Evolutionary conservation across 768 basidiomycete genomes (phyloP).

Genomic region (Amanita thiersii): DNA sequence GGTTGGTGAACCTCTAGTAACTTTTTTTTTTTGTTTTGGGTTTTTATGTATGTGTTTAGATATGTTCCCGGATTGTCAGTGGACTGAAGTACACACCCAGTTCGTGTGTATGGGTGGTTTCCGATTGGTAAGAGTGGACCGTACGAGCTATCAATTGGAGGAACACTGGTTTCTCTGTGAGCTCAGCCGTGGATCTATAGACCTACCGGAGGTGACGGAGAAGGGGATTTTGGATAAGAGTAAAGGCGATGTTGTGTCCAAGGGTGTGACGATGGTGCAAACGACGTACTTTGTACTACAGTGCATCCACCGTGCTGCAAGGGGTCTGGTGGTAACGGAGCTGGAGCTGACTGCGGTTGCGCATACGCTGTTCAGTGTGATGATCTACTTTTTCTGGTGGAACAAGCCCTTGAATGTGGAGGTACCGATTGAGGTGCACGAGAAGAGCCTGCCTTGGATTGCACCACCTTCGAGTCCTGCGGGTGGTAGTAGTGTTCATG

Average conservation of each 20-base stretch:
- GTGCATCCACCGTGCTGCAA: conserved; percentile 14
- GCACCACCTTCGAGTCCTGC: too few species aligned
- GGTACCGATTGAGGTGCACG: conserved; percentile 9
- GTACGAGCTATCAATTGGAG: not conserved
- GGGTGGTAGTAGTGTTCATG: too few species aligned
- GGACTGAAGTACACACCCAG: conserved; percentile 2
- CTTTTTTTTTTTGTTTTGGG: not conserved
- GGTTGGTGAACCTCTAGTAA: too few species aligned
- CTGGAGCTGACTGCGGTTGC: conserved; percentile 23
- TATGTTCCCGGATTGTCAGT: not conserved
- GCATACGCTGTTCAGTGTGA: conserved; percentile 17
- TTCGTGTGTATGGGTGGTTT: not conserved
- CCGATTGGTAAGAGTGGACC: not conserved
- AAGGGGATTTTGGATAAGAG: conserved; percentile 19
- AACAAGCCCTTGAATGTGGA: conserved; percentile 24
- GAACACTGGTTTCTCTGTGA: not conserved
- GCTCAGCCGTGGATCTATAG: not conserved
- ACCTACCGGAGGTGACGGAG: conserved; percentile 9
- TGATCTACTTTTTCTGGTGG: conserved; percentile 26
- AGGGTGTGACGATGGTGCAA: conserved; percentile 18
- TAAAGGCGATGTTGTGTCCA: conserved; percentile 19
- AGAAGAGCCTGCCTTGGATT: not conserved
- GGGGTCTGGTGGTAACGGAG: conserved; percentile 18
- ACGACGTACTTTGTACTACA: conserved; percentile 23
- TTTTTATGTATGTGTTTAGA: not conserved